Base-by-base conservation (phyloP, 768 basidiomycete genomes). In the Leccinum pellstonianum region DNA sequence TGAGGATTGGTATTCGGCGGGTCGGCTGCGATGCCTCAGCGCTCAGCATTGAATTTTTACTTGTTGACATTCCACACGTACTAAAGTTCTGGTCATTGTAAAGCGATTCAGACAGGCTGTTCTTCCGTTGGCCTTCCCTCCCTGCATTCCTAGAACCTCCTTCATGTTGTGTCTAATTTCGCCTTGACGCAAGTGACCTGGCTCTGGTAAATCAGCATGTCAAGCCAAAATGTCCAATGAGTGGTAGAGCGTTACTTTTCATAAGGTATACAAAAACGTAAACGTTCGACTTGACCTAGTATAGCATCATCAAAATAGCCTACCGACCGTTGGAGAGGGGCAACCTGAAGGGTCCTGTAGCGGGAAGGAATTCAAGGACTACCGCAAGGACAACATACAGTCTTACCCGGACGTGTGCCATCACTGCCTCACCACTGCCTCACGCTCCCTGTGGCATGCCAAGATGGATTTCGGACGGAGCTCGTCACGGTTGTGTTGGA, bases 291-390 rank as follows among this genome's bases (percentile, higher is more conserved):
- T 21, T 5, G 51, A 8, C 68, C 68, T 0, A 37, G 4, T 14
- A 68, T 55, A 12, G 68, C 66, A 23, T 70, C 68, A 4, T 69
- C 66, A 19, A 69, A 70, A 35, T 57, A 70, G 53, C 68, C 64
- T 10, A 59, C 27, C 27, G 27, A 46, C 23, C 63, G 62, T 58
- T 12, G 66, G 58, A 41, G 63, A 53, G n/a, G 37, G 50, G 33
- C 11, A 10, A 33, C 33, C 33, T 10, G 31, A 31, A 31, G 31
- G 31, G 10, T 31, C 31, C 11, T 33, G 11, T 12, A 33, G 33
- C 33, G 11, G 33, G 33, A 33, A 33, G 11, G 33, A 10, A 33
- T 31, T 31, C 10, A 33, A 33, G 33, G 33, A 33, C 33, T 33
- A 10, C 33, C 33, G 33, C 33, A 33, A 12, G 33, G 33, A 12